Evolutionary conservation across 495 filamentous ascomycete genomes (phyloP).

Genomic region (Elasticomyces elasticus): DNA sequence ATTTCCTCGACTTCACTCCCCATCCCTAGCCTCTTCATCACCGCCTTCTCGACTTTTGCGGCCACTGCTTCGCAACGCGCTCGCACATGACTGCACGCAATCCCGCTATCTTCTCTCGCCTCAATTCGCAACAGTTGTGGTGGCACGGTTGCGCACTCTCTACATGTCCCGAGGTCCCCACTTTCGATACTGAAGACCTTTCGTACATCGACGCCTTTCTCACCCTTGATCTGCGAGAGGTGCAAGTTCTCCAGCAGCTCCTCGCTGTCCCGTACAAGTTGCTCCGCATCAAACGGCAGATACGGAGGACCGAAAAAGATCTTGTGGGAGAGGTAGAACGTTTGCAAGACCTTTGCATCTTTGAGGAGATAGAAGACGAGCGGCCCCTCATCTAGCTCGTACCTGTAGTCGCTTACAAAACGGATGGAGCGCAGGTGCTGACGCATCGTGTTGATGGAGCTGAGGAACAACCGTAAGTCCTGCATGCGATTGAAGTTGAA

Average conservation of each 20-base stretch:
- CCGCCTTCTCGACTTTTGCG: not conserved
- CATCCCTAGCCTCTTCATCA: not conserved
- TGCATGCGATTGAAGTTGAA: not conserved
- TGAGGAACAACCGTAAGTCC: not conserved
- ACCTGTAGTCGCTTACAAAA: not conserved
- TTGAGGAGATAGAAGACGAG: not conserved
- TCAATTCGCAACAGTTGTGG: too few relatives aligned
- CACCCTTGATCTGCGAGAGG: too few relatives aligned
- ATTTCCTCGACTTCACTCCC: too few relatives aligned
- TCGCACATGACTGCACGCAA: not conserved
- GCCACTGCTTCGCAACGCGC: not conserved
- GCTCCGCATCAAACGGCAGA: too few relatives aligned
- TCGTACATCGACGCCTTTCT: too few relatives aligned
- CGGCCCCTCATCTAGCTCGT: not conserved
- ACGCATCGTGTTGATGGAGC: not conserved
- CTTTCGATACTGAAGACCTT: too few relatives aligned
- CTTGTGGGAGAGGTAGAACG: too few relatives aligned
- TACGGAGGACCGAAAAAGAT: too few relatives aligned
- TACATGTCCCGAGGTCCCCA: too few relatives aligned
- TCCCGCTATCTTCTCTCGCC: not conserved
- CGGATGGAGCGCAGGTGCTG: not conserved
- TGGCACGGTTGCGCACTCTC: too few relatives aligned
- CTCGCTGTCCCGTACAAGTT: too few relatives aligned
- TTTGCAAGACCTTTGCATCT: not conserved
- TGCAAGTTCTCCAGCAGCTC: too few relatives aligned